Evolutionary conservation across 805 yeast genomes (phyloP), one percentile per base, ranked within the genome.

Genomic region (Hanseniaspora singularis): DNA sequence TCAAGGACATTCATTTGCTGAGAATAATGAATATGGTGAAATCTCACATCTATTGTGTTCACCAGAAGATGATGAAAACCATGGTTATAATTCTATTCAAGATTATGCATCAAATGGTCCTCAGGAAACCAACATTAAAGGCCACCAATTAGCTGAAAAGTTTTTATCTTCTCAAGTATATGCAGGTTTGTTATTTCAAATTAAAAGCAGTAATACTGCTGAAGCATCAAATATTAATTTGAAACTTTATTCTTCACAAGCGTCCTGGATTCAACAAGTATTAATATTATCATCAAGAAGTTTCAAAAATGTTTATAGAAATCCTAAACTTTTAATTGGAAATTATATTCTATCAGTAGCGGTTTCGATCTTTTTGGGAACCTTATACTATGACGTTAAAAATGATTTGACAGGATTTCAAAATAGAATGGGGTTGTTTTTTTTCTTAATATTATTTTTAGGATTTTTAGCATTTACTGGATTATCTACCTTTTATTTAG

Each of bases 341-440:
- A 94, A 92, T 57, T 89, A 89, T 57, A 66, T 81, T 1, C 68
- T 89, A 50, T 80, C 96, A 0, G 63, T 84, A 8, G 60, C 79
- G 14, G 75, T 89, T 62, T 96, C 95, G 1, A 57, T 78, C 3
- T 82, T 89, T 63, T 79, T 95, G 63, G 96, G 97, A 0, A 74
- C 74, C 41, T 68, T 92, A 33, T 92, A 92, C 62, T 89, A 79
- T 64, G 71, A 86, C 57, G 78, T 89, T 22, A 68, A 78, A 34
- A 82, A 86, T 58, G 96, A 89, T 60, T 89, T 92, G 47, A 79
- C 95, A 56, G 98, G 98, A 0, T 92, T 92, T 69, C 98, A 92
- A 62, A 92, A 92, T 63, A 72, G 98, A 55, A 70, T 92, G 53
- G 98, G 98, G 0, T 68, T 92, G 50, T 92, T 92, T 64, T 89